phyloP scores from a whole-genome alignment of 257 asterid genomes.

The Ehretia macrophylla region DNA sequence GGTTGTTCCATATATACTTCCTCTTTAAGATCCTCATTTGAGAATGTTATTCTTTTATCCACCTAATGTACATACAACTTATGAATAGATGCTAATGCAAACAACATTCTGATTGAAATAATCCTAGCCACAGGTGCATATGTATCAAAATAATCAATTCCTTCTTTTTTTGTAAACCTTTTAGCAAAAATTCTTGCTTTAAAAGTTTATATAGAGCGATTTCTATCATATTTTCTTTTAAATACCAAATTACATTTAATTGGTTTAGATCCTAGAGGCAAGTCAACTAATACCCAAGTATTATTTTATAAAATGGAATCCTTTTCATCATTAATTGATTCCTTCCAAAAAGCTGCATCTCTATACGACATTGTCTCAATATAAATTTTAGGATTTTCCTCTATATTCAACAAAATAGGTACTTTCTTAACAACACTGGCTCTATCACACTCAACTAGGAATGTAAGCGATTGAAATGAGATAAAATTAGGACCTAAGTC shows the following conservation, averaged over 20 bases:
- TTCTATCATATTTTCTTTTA: neutral
- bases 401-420: neutral
- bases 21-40: neutral
- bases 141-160: neutral
- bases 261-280: constrained; percentile 1
- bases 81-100: neutral
- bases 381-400: neutral
- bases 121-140: constrained; percentile 3
- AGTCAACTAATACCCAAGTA: neutral
- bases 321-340: constrained; percentile 4
- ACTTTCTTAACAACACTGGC: neutral
- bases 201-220: neutral
- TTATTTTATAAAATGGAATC: neutral
- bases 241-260: neutral
- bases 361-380: neutral
- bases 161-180: neutral
- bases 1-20: neutral
- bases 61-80: neutral
- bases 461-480: neutral
- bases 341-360: neutral
- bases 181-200: neutral
- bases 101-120: neutral
- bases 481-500: neutral
- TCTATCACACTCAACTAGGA: neutral
- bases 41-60: neutral